A percentile compares a stretch with the other conserved stretches of the same genome.
Conservation (phyloP, 2,329 filamentous ascomycete species). For the Knoxdaviesia capensis region DNA sequence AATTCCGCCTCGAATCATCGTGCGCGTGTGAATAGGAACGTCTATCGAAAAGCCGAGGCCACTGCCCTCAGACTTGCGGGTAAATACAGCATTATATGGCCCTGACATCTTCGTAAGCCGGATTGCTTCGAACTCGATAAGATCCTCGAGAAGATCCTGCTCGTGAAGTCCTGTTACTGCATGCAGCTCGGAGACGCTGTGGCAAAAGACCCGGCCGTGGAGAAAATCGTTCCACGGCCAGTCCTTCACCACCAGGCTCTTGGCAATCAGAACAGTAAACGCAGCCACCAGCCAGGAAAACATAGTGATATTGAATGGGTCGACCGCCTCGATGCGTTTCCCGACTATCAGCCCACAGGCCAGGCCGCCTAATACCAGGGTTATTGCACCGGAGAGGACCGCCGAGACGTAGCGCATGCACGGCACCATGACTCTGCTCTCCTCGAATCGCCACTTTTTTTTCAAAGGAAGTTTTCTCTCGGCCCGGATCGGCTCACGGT, state of each 20-base stretch:
- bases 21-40: neutral
- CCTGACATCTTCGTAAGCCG: no score
- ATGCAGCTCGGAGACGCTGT: slow-evolving; percentile 9
- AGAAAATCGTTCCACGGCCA: slow-evolving; percentile 12
- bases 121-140: no score
- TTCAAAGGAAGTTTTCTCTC: neutral
- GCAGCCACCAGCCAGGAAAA: slow-evolving; percentile 10
- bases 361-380: slow-evolving; percentile 8
- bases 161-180: slow-evolving; percentile 7
- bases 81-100: no score
- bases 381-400: no score
- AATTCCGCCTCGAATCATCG: neutral
- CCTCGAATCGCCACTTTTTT: neutral
- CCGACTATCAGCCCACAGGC: slow-evolving; percentile 9
- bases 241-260: slow-evolving; percentile 7
- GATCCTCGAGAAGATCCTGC: slow-evolving; percentile 6
- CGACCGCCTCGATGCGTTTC: slow-evolving; percentile 9
- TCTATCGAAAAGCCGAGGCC: neutral
- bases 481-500: no score
- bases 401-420: neutral
- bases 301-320: slow-evolving; percentile 9
- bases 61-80: no score
- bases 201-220: slow-evolving; percentile 8
- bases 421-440: neutral
- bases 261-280: slow-evolving; percentile 9